These are phyloP conservation scores for Puccinia coronata DNA, from an alignment of 1,284 basidiomycete genomes.

Conservation along the genomic window DNA sequence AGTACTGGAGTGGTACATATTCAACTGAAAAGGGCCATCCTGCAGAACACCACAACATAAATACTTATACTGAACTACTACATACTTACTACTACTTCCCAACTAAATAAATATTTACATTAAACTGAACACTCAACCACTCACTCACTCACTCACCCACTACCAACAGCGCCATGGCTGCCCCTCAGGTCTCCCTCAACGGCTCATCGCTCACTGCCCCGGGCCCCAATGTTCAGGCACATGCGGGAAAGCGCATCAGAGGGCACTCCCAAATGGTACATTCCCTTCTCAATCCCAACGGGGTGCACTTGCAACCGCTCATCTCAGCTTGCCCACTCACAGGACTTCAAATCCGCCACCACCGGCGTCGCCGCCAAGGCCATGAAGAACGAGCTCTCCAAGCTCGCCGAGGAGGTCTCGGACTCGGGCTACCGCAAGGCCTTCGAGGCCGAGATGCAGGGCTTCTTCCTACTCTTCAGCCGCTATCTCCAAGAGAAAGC, in stretches of 20 bases:
- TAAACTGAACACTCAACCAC: no score
- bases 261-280: conserved; percentile 50
- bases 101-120: no score
- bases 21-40: no score
- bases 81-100: no score
- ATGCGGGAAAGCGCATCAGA: conserved; percentile 47
- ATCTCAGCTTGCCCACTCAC: background rate
- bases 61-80: no score
- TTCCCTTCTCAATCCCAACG: background rate
- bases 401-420: conserved; percentile 68
- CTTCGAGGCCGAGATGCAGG: conserved; percentile 97
- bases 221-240: conserved; percentile 38
- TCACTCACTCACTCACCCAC: no score
- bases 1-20: no score
- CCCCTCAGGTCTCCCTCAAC: conserved; percentile 39
- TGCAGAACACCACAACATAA: no score
- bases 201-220: conserved; percentile 47
- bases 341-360: conserved; percentile 94
- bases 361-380: conserved; percentile 96
- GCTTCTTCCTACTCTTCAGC: conserved; percentile 98
- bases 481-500: conserved; percentile 94
- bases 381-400: conserved; percentile 97
- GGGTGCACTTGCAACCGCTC: no score
- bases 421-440: conserved; percentile 64
- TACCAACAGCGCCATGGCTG: background rate